Conservation (phyloP, 441 rosid genomes). For the Raphanus hybrid region DNA sequence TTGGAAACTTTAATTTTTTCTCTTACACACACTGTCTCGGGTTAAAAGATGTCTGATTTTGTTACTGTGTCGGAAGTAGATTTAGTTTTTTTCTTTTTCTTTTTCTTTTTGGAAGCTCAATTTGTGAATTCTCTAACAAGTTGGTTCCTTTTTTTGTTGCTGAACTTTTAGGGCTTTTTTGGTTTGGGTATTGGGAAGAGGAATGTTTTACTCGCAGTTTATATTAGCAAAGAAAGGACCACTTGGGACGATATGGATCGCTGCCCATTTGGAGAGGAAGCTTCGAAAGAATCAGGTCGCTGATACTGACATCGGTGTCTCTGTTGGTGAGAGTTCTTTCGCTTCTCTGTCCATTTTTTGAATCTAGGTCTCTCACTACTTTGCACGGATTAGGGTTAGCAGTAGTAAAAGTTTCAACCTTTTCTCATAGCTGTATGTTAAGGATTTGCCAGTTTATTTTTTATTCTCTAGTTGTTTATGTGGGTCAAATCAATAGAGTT, state of each 20-base stretch:
- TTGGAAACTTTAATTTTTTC: slow-evolving; percentile 2
- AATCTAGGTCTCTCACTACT: too few species aligned
- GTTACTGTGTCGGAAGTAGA: neutral
- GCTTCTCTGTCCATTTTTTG: too few species aligned
- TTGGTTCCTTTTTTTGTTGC: slow-evolving; percentile 29
- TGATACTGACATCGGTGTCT: slow-evolving; percentile 96
- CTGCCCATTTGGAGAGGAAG: slow-evolving; percentile 99
- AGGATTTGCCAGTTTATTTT: too few species aligned
- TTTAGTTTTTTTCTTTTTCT: slow-evolving; percentile 18
- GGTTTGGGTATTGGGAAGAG: slow-evolving; percentile 25
- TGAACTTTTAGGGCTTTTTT: slow-evolving; percentile 42
- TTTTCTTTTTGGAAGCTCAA: slow-evolving; percentile 20
- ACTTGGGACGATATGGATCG: slow-evolving; percentile 99
- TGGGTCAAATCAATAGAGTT: too few species aligned
- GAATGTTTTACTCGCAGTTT: slow-evolving; percentile 98
- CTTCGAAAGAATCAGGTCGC: slow-evolving; percentile 99
- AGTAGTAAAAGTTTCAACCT: too few species aligned
- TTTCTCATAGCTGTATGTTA: too few species aligned
- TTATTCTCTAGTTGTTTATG: too few species aligned
- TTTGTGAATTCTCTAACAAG: slow-evolving; percentile 29
- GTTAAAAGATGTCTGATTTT: neutral
- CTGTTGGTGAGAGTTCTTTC: slow-evolving; percentile 74
- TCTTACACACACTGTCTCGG: neutral
- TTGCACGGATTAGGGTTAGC: too few species aligned
- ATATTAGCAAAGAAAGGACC: slow-evolving; percentile 99